A percentile compares a stretch with the other conserved stretches of the same genome.
These are phyloP conservation scores for Paradendryphiella salina DNA, from an alignment of 2,329 filamentous ascomycete genomes.

Conservation along the genomic window DNA sequence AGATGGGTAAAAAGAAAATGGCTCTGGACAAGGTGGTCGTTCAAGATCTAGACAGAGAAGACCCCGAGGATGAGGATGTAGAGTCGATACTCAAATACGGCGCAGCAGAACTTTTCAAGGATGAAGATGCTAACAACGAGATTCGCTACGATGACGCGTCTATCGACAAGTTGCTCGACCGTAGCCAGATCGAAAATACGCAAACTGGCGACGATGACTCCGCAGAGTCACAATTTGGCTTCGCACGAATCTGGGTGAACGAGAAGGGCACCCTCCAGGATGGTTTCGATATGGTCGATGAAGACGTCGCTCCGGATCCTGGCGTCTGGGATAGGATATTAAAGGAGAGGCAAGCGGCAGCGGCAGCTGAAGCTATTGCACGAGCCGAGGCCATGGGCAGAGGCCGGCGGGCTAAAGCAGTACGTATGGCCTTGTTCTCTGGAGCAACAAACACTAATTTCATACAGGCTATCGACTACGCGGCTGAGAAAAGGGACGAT, in stretches of 20 bases:
- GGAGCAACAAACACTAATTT: constrained; percentile 8
- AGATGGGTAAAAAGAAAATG: constrained; percentile 95
- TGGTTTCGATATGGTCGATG: constrained; percentile 59
- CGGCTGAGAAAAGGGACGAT: constrained; percentile 37
- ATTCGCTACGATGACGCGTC: constrained; percentile 80
- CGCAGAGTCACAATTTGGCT: constrained; percentile 80
- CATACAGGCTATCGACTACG: constrained; percentile 53
- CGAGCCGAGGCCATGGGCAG: constrained; percentile 79
- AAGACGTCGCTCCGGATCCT: constrained; percentile 62
- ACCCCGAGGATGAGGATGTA: constrained; percentile 75
- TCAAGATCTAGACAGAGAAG: constrained; percentile 84
- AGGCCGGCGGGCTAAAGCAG: constrained; percentile 72
- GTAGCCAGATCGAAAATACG: constrained; percentile 76
- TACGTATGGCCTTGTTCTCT: constrained; percentile 39
- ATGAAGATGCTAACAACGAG: constrained; percentile 68
- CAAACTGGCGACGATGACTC: constrained; percentile 64
- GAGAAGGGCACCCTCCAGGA: constrained; percentile 70
- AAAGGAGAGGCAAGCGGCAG: constrained; percentile 76
- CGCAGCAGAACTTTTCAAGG: constrained; percentile 81
- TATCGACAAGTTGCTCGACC: constrained; percentile 89
- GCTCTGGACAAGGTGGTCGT: constrained; percentile 93
- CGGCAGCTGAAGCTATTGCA: constrained; percentile 68
- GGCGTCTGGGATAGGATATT: constrained; percentile 91
- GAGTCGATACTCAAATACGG: constrained; percentile 88
- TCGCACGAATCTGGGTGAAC: constrained; percentile 90